Evolutionary conservation across 768 basidiomycete species (phyloP).

Genomic region (Russula lepida): DNA sequence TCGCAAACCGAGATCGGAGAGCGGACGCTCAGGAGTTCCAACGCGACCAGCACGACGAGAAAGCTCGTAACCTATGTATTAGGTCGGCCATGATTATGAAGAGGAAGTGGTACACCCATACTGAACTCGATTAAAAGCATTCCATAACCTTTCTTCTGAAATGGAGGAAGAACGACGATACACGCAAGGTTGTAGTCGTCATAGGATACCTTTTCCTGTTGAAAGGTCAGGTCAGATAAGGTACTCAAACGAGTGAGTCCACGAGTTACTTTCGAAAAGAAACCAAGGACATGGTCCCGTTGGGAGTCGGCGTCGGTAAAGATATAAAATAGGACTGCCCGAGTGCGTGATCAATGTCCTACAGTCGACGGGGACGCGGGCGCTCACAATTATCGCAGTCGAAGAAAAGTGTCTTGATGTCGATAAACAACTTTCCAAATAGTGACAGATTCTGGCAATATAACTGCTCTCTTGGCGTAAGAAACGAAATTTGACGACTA

Average conservation of each 20-base stretch:
- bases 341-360: not conserved
- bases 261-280: slow-evolving; percentile 53
- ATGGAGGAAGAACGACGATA: slow-evolving; percentile 92
- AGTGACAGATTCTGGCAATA: slow-evolving; percentile 95
- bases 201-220: slow-evolving; percentile 86
- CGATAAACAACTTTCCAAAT: slow-evolving; percentile 98
- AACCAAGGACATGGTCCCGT: slow-evolving; percentile 72
- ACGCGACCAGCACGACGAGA: slow-evolving; percentile 71
- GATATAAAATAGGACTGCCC: slow-evolving; percentile 81
- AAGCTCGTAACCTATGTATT: slow-evolving; percentile 74
- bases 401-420: slow-evolving; percentile 92
- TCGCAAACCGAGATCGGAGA: slow-evolving; percentile 86
- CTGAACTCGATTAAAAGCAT: slow-evolving; percentile 98
- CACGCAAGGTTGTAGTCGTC: slow-evolving; percentile 97
- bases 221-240: not conserved
- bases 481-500: not conserved
- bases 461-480: slow-evolving; percentile 41
- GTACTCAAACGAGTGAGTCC: not conserved
- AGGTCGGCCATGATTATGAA: not conserved
- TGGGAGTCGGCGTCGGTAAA: slow-evolving; percentile 76
- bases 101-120: slow-evolving; percentile 31
- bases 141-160: slow-evolving; percentile 82
- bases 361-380: not conserved
- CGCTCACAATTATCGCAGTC: slow-evolving; percentile 76
- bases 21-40: slow-evolving; percentile 90